These are phyloP conservation scores for Tilletia walkeri DNA, from an alignment of 1,284 basidiomycete genomes.

Conservation along the genomic window DNA sequence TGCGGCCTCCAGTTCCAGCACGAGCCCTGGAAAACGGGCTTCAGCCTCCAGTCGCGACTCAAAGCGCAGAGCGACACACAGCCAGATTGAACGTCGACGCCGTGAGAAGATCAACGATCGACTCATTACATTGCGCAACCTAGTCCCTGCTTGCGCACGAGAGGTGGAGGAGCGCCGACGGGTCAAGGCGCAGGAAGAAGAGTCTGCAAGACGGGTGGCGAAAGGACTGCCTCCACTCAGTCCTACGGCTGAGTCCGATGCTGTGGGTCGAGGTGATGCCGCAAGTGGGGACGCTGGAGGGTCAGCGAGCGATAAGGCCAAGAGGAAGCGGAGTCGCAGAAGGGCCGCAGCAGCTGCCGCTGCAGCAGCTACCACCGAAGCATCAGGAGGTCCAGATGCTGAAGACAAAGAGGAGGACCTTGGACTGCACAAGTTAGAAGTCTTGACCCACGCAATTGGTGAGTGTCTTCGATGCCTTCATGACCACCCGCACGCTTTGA, in stretches of 20 bases:
- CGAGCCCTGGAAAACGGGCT: neutral
- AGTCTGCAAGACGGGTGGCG: conserved; percentile 24
- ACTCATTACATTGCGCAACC: conserved; percentile 27
- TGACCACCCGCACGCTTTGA: no score
- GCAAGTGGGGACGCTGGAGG: neutral
- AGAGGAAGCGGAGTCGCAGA: conserved; percentile 41
- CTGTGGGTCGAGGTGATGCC: neutral
- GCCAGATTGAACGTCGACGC: conserved; percentile 28
- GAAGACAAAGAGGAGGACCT: conserved; percentile 43
- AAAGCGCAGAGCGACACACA: conserved; percentile 41
- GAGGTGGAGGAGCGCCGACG: conserved; percentile 40
- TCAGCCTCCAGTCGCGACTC: conserved; percentile 29
- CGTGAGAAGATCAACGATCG: conserved; percentile 33
- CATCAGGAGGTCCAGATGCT: conserved; percentile 25
- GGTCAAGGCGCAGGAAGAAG: conserved; percentile 38
- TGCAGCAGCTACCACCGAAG: conserved; percentile 13
- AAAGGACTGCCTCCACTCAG: conserved; percentile 1
- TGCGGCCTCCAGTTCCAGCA: neutral
- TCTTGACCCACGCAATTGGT: conserved; percentile 45
- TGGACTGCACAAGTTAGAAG: conserved; percentile 47
- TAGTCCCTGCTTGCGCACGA: conserved; percentile 30
- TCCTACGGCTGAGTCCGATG: neutral
- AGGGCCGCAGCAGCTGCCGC: conserved; percentile 24
- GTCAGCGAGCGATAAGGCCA: conserved; percentile 30
- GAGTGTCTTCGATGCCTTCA: neutral